phyloP scores from a whole-genome alignment of 164 flowering plant genomes.

The Sedum album region DNA sequence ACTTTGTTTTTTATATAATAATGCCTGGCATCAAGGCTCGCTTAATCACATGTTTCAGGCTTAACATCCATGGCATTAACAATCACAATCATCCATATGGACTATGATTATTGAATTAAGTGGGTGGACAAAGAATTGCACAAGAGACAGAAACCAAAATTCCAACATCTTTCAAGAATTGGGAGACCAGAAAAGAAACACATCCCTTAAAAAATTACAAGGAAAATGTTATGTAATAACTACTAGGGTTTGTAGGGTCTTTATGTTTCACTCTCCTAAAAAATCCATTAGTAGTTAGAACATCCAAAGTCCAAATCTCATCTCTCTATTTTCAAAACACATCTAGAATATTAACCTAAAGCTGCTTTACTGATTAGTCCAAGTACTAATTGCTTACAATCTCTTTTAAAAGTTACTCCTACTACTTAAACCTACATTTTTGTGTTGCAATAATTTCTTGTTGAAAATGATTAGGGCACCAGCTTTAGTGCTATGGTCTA shows the following conservation, averaged over 20 bases:
- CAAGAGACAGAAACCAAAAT: conserved; percentile 1
- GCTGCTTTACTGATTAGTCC: conserved; percentile 1
- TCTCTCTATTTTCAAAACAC: neutral
- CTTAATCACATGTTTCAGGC: neutral
- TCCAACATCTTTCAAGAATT: neutral
- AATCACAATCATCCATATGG: neutral
- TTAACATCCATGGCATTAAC: neutral
- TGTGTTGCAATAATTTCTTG: neutral
- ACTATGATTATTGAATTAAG: neutral
- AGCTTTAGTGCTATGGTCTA: neutral
- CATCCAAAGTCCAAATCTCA: neutral
- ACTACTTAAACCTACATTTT: neutral
- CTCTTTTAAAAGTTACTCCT: neutral
- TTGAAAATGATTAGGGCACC: neutral
- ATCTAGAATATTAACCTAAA: neutral
- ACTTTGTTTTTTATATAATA: no score
- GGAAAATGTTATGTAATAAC: neutral
- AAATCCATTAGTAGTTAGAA: no score
- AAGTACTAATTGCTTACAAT: neutral
- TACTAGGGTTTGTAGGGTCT: conserved; percentile 3
- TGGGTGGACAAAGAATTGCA: neutral
- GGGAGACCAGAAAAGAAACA: conserved; percentile 4
- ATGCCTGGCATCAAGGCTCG: neutral
- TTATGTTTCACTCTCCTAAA: neutral
- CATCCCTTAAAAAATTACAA: neutral